phyloP scores from a whole-genome alignment of 345 rosid species.

The Psidium friedrichsthalianum region DNA sequence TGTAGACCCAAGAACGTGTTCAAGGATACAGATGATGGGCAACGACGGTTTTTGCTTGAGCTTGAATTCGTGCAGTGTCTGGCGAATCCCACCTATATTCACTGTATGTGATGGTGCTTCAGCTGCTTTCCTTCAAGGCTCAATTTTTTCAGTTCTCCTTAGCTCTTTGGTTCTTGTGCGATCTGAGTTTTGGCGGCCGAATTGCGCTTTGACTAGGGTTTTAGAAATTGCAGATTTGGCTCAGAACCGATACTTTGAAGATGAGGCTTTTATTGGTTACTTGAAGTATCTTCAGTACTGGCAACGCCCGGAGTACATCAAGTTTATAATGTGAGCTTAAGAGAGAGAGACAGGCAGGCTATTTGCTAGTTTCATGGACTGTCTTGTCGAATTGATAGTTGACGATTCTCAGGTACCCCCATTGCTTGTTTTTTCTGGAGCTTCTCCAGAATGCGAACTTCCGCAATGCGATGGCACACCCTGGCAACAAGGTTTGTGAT shows the following conservation, averaged over 20 bases:
- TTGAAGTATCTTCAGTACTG: constrained; percentile 94
- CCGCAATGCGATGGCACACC: constrained; percentile 96
- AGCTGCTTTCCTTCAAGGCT: neutral
- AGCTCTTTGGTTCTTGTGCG: neutral
- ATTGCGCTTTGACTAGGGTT: neutral
- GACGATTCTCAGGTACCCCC: constrained; percentile 80
- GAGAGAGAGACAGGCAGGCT: neutral
- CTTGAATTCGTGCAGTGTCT: constrained; percentile 93
- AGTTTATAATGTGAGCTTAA: constrained; percentile 73
- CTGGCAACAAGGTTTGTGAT: constrained; percentile 71
- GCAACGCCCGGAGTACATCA: constrained; percentile 88
- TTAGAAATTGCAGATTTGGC: constrained; percentile 56
- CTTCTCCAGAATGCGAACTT: constrained; percentile 92
- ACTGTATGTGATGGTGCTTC: constrained; percentile 33
- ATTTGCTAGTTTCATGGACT: neutral
- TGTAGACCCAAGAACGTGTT: constrained; percentile 44
- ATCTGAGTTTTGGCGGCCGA: neutral
- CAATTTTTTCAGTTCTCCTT: neutral
- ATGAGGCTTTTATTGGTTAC: constrained; percentile 93
- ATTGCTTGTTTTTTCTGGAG: constrained; percentile 86
- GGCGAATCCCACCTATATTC: constrained; percentile 95
- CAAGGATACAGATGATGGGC: constrained; percentile 90
- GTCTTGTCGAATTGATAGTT: neutral
- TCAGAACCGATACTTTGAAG: constrained; percentile 96
- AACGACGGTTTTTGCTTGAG: constrained; percentile 78